These are phyloP conservation scores for Haematococcus sp. DNA, from an alignment of 139 green algal genomes.

Conservation along the genomic window DNA sequence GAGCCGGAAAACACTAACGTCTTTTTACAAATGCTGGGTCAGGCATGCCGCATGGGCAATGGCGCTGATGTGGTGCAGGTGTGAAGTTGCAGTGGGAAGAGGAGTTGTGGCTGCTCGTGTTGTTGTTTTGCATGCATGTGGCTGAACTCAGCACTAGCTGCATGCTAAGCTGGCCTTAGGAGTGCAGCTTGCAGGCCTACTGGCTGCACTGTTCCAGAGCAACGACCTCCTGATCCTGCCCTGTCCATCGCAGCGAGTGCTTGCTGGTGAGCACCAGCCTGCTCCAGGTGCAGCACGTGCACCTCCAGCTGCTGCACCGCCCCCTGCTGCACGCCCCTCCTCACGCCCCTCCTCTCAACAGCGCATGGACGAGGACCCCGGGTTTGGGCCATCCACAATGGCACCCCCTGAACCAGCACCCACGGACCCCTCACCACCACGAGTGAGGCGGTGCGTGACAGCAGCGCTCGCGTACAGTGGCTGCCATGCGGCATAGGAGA, in stretches of 20 bases:
- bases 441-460: neutral
- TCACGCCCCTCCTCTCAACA: conserved; percentile 15
- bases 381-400: neutral
- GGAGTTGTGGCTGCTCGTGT: no score
- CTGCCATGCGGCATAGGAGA: no score
- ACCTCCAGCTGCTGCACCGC: conserved; percentile 8
- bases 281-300: neutral
- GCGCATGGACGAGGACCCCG: neutral
- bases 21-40: conserved; percentile 76
- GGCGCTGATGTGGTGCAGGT: conserved; percentile 45
- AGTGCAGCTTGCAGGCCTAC: no score
- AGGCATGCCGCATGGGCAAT: conserved; percentile 29
- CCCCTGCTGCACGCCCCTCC: conserved; percentile 9
- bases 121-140: no score
- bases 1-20: conserved; percentile 83
- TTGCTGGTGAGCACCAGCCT: conserved; percentile 9
- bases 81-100: neutral
- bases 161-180: no score
- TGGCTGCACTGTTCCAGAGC: no score
- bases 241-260: conserved; percentile 4
- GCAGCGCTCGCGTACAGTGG: no score
- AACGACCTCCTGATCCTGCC: no score
- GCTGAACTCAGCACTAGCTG: no score
- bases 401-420: neutral
- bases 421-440: neutral